Evolutionary conservation across 352 stramenopile genomes (phyloP), one percentile per base, ranked within the genome.

Genomic region (Phytophthora cajani): DNA sequence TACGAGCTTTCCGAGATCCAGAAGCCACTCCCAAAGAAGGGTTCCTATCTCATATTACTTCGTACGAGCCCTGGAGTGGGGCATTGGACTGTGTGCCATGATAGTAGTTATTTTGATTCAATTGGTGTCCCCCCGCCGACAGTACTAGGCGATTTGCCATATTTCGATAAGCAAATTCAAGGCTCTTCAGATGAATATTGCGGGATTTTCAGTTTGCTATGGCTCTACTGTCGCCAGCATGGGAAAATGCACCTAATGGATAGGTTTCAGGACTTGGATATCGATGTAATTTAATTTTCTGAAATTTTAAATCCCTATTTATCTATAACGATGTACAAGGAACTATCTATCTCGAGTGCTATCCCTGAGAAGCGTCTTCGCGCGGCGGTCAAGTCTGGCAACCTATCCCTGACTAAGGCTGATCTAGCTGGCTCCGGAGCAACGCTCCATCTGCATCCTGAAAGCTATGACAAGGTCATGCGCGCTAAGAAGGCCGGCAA

Each of bases 311-410:
- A 23, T 56, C 50, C 1, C 3, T 3, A 23, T 49, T 49, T 47
- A 47, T 36, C 23, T 60, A 64, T 49, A 58, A 44, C 32, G 1
- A 67, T 71, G n/a, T 66, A 66, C 19, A 67, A 66, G 5, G 53
- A 70, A 42, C 21, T 66, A 10, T 6, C 14, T 7, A 21, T 70
- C 27, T 70, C 54, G 6, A 54, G 12, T 10, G 16, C 54, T 63
- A 58, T 64, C 14, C 33, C 63, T 21, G 36, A 25, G 23, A 25
- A 25, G 23, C 23, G 23, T 25, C 23, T n/a, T 12, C 42, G 3
- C 32, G 49, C 12, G 19, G 50, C 53, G 5, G 40, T 17, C 11
- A 57, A 62, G 16, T 40, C n/a, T 54, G 57, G 57, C 1, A 60
- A 25, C 1, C 46, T 67, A 19, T 54, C 16, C 3, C 63, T 70